Evolutionary conservation across 371 early-diverging fungal genomes (phyloP).

Genomic region (Mucor velutinosus): DNA sequence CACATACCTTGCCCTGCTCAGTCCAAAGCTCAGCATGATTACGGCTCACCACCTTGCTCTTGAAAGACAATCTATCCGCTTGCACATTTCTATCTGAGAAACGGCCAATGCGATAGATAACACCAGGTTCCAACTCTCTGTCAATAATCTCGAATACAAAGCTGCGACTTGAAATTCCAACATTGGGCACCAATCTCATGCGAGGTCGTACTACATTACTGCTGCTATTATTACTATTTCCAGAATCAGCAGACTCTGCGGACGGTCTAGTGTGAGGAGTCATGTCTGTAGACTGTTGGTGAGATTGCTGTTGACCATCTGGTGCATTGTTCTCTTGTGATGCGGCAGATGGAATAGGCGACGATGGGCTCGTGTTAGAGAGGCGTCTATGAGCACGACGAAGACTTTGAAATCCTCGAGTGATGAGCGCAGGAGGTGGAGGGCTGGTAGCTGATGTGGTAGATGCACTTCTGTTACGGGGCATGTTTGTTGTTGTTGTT

Average conservation of each 20-base stretch:
- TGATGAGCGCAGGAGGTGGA: conserved; percentile 31
- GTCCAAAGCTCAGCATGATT: conserved; percentile 94
- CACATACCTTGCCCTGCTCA: conserved; percentile 68
- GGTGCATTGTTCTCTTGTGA: not conserved
- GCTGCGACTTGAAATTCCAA: conserved; percentile 67
- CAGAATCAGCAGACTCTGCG: conserved; percentile 1
- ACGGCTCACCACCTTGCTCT: conserved; percentile 92
- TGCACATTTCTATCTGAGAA: conserved; percentile 73
- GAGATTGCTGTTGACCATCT: not conserved
- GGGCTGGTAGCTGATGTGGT: conserved; percentile 20
- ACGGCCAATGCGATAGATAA: conserved; percentile 74
- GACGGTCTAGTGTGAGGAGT: not conserved
- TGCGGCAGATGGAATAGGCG: conserved; percentile 5
- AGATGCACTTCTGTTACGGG: conserved; percentile 39
- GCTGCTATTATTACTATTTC: not conserved
- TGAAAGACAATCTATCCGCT: conserved; percentile 81
- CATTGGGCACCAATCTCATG: conserved; percentile 76
- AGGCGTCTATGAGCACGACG: conserved; percentile 34
- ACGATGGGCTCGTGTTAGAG: conserved; percentile 18
- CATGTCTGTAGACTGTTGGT: not conserved
- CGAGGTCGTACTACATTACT: conserved; percentile 39
- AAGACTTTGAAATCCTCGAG: conserved; percentile 41
- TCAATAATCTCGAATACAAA: conserved; percentile 85
- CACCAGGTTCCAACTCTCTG: conserved; percentile 69
- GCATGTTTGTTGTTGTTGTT: conserved; percentile 16